Percentiles rank a stretch among this genome's conserved stretches.
Evolutionary conservation across 2,329 filamentous ascomycete species (phyloP).

Genomic region (Cladorrhinum sp.): DNA sequence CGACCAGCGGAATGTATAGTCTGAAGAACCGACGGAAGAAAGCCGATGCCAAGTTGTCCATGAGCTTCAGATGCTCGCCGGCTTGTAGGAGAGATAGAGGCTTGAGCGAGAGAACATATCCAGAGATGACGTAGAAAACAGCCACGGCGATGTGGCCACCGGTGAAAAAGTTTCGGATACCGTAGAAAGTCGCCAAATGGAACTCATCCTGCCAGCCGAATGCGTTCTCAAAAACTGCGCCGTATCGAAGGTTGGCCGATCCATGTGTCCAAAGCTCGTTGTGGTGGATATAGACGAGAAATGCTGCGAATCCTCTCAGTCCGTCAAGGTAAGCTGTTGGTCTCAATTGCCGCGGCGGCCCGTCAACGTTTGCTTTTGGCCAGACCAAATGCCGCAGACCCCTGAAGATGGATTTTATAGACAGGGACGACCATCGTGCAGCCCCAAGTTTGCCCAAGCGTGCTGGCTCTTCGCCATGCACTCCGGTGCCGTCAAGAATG

Average conservation of each 20-base stretch:
- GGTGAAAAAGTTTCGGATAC: constrained; percentile 58
- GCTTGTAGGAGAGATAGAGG: constrained; percentile 45
- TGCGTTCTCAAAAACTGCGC: constrained; percentile 47
- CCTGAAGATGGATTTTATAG: constrained; percentile 24
- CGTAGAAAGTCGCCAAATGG: constrained; percentile 52
- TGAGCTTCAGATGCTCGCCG: constrained; percentile 39
- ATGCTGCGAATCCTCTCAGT: constrained; percentile 62
- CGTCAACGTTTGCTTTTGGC: constrained; percentile 19
- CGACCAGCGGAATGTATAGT: constrained; percentile 50
- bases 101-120: constrained; percentile 53
- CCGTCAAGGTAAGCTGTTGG: constrained; percentile 63
- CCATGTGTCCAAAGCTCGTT: constrained; percentile 56
- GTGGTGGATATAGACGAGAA: constrained; percentile 64
- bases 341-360: constrained; percentile 32
- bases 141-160: constrained; percentile 60
- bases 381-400: constrained; percentile 23
- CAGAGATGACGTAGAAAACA: constrained; percentile 48
- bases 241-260: constrained; percentile 19
- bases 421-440: constrained; percentile 1
- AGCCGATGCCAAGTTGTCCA: constrained; percentile 43
- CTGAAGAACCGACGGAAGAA: constrained; percentile 50
- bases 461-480: neutral
- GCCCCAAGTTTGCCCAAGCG: neutral
- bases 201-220: constrained; percentile 49
- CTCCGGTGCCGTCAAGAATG: constrained; percentile 18